These are phyloP conservation scores for Comarum palustre DNA, from an alignment of 306 rosid species.

Conservation along the genomic window DNA sequence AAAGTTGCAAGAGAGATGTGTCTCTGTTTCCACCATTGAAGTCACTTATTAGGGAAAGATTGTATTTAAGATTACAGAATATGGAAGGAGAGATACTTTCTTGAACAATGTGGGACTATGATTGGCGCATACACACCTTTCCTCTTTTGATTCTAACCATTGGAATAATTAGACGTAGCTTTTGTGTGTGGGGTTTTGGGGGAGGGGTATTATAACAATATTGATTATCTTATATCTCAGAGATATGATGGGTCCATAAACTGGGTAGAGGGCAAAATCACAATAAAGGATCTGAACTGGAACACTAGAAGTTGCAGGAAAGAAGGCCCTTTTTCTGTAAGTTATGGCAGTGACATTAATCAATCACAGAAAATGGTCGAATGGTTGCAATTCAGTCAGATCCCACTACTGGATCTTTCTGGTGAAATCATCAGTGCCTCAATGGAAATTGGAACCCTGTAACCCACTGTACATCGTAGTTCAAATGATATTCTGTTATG, in stretches of 20 bases:
- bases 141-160: background rate
- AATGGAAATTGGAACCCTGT: background rate
- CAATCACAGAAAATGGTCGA: background rate
- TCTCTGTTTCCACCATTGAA: conserved; percentile 1
- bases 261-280: background rate
- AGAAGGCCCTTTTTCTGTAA: background rate
- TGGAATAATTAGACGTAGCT: background rate
- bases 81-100: background rate
- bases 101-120: background rate
- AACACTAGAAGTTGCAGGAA: conserved; percentile 3
- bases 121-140: background rate
- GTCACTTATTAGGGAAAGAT: background rate
- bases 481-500: background rate
- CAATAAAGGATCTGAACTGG: background rate
- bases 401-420: conserved; percentile 10
- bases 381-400: conserved; percentile 7
- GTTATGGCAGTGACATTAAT: conserved; percentile 8
- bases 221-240: background rate
- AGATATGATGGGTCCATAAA: background rate
- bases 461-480: background rate
- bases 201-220: background rate
- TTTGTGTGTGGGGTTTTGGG: background rate
- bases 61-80: background rate
- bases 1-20: background rate
- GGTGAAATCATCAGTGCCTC: conserved; percentile 3